Base-by-base conservation (phyloP, 306 rosid genomes). In the Rosa rugosa region DNA sequence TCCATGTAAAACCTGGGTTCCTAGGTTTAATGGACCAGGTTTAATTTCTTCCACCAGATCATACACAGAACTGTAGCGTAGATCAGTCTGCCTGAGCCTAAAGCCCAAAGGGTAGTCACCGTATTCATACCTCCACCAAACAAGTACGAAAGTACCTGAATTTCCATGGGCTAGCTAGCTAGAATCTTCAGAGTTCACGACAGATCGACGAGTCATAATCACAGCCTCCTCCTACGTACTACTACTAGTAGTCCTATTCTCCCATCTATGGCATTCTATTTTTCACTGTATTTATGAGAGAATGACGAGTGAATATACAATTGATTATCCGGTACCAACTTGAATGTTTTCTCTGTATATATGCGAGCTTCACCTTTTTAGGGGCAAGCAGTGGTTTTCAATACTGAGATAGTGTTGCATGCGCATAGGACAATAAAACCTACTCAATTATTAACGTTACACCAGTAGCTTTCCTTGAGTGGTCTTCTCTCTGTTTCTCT, bases 1-100 rank as follows among this genome's bases (percentile, higher is more conserved):
- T n/a, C n/a, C 77, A 57, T 40, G 22, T 45, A 74, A 74, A 60
- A 59, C 78, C 78, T 75, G 59, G 79, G 59, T 75, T 44, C 46
- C 25, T 59, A 75, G 79, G 79, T 60, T 60, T 1, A 57, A 57
- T 0, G n/a, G n/a, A n/a, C n/a, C n/a, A 75, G 79, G 79, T 60
- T 60, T 1, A 57, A 57, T 0, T 75, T 68, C 45, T 25, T 16
- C 45, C 59, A 10, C 59, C 66, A 60, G 20, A 17, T 60, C 8
- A 46, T 5, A 60, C 42, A 36, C 36, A 44, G 44, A 16, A 36
- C 44, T 16, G 44, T 16, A 14, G 69, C 23, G 16, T 7, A 8
- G 1, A 18, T 8, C 27, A 38, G 47, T 38, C 25, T 17, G 71
- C 20, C 71, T 4, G 71, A 66, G 16, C 47, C 14, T 66, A 38